A percentile compares a stretch with the other conserved stretches of the same genome.
Evolutionary conservation across 1,284 basidiomycete genomes (phyloP).

Genomic region (Ustilago bromivora): DNA sequence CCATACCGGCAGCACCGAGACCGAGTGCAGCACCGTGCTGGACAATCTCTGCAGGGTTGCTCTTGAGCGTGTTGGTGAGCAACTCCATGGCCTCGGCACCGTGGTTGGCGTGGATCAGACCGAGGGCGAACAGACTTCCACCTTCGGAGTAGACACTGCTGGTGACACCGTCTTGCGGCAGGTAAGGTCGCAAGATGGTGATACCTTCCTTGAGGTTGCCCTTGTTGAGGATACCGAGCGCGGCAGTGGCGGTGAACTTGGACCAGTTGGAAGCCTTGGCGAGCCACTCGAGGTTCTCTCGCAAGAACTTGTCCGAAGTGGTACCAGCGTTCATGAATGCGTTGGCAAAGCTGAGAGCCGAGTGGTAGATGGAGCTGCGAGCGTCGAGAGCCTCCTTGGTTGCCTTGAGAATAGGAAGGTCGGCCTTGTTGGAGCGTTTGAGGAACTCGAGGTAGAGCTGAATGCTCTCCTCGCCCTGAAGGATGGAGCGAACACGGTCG

Average conservation of each 20-base stretch:
- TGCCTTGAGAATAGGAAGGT: constrained; percentile 65
- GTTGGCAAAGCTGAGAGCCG: constrained; percentile 68
- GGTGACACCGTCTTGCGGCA: constrained; percentile 66
- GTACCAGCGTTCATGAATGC: constrained; percentile 69
- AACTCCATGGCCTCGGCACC: constrained; percentile 67
- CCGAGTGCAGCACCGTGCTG: constrained; percentile 70
- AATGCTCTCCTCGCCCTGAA: constrained; percentile 68
- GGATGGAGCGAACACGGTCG: constrained; percentile 61
- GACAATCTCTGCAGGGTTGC: constrained; percentile 67
- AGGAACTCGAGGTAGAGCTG: constrained; percentile 69
- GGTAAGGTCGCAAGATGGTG: constrained; percentile 66
- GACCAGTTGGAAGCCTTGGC: constrained; percentile 70
- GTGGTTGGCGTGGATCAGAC: constrained; percentile 69
- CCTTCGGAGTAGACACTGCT: constrained; percentile 68
- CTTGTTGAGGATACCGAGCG: constrained; percentile 69
- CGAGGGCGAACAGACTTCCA: constrained; percentile 67
- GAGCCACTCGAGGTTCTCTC: constrained; percentile 69
- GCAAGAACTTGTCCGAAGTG: constrained; percentile 68
- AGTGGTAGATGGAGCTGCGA: constrained; percentile 69
- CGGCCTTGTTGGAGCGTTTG: constrained; percentile 66
- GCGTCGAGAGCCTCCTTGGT: constrained; percentile 69
- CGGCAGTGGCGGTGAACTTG: constrained; percentile 69
- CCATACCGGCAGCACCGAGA: constrained; percentile 69
- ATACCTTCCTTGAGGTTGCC: constrained; percentile 68
- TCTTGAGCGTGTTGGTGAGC: constrained; percentile 67